A percentile compares a stretch with the other conserved stretches of the same genome.
Evolutionary conservation across 1,284 basidiomycete species (phyloP).

Genomic region (Melampsora medusae): DNA sequence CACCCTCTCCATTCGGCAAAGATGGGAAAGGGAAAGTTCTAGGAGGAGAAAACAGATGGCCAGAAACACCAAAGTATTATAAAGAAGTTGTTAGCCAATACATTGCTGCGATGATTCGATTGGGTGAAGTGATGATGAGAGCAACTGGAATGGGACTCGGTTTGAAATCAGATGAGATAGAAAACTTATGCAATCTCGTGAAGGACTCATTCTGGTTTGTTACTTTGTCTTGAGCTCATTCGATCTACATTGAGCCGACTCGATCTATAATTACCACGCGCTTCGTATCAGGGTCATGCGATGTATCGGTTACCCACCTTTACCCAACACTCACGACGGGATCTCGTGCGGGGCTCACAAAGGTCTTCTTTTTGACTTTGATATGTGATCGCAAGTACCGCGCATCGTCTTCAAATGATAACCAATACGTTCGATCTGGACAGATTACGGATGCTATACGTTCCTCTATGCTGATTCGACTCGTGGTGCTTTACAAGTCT

Average conservation of each 20-base stretch:
- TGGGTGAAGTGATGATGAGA: constrained; percentile 23
- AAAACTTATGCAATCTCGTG: constrained; percentile 64
- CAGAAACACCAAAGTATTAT: constrained; percentile 41
- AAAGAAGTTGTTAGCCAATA: constrained; percentile 20
- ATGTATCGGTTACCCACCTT: constrained; percentile 70
- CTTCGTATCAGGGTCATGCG: constrained; percentile 55
- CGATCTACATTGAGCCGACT: not conserved
- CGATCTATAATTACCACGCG: constrained; percentile 57
- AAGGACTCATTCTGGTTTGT: constrained; percentile 83
- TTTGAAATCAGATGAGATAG: constrained; percentile 69
- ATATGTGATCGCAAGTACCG: constrained; percentile 4
- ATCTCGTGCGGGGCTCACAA: constrained; percentile 81
- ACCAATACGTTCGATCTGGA: constrained; percentile 68
- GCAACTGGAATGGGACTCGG: constrained; percentile 72
- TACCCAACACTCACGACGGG: constrained; percentile 72
- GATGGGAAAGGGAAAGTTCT: constrained; percentile 4
- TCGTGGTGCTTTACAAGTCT: constrained; percentile 74
- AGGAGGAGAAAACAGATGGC: constrained; percentile 22
- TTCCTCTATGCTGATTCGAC: constrained; percentile 77
- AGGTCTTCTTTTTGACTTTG: constrained; percentile 54
- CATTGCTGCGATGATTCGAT: not conserved
- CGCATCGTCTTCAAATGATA: constrained; percentile 14
- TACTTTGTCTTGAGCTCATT: not conserved
- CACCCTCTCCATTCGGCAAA: constrained; percentile 57
- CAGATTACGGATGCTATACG: constrained; percentile 72